Evolutionary conservation across 192 early-diverging fungal species (phyloP).

Genomic region (Gonapodya sp.): DNA sequence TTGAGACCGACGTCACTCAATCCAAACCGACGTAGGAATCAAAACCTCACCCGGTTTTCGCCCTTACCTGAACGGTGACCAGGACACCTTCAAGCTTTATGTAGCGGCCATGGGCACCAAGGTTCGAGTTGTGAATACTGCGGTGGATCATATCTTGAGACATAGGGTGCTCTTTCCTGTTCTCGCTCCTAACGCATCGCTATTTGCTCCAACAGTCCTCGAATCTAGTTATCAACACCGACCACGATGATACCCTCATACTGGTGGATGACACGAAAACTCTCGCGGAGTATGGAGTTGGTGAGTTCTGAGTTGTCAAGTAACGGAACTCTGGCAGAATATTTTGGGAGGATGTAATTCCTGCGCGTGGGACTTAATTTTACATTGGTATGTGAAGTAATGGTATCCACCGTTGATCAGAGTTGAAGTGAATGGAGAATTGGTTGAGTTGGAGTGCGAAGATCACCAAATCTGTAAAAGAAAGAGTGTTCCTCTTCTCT

Average conservation of each 20-base stretch:
- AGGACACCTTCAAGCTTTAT: constrained; percentile 71
- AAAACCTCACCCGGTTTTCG: constrained; percentile 52
- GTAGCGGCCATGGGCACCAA: constrained; percentile 63
- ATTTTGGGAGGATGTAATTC: too few species aligned
- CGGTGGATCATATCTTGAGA: neutral
- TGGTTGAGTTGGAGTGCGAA: too few species aligned
- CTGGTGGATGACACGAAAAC: constrained; percentile 44
- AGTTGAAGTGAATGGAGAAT: too few species aligned
- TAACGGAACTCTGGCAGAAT: neutral
- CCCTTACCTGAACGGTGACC: constrained; percentile 53
- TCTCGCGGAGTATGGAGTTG: constrained; percentile 43
- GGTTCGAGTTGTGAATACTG: constrained; percentile 23
- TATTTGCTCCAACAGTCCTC: constrained; percentile 42
- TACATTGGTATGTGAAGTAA: too few species aligned
- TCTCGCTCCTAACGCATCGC: neutral
- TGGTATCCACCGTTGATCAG: too few species aligned
- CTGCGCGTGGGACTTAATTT: too few species aligned
- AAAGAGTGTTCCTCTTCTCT: too few species aligned
- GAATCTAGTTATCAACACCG: constrained; percentile 81
- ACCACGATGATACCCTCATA: constrained; percentile 56
- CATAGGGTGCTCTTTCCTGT: neutral
- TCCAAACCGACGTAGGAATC: constrained; percentile 34
- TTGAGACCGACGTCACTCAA: neutral
- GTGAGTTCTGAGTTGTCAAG: constrained; percentile 25
- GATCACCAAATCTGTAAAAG: too few species aligned